These are phyloP conservation scores for Beauveria bassiana DNA, from an alignment of 2,329 filamentous ascomycete genomes.

Conservation along the genomic window DNA sequence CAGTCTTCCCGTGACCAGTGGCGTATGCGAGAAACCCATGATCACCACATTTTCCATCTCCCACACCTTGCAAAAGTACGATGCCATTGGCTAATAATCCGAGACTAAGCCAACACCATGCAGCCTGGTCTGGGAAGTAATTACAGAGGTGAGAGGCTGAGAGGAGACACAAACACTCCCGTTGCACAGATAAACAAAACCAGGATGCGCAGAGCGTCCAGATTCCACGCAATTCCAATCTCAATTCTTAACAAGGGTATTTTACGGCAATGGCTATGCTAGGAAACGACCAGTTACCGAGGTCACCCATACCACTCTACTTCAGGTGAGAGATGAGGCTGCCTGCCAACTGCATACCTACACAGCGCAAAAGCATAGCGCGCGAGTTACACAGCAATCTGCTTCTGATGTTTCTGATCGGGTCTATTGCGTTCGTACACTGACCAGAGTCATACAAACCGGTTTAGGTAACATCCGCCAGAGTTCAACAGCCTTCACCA, in stretches of 20 bases:
- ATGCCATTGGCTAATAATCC: background rate
- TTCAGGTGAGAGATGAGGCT: no score
- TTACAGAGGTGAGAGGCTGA: background rate
- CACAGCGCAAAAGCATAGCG: background rate
- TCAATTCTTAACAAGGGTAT: no score
- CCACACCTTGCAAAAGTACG: background rate
- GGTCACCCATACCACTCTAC: no score
- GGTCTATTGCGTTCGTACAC: background rate
- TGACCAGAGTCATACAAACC: background rate
- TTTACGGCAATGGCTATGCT: no score
- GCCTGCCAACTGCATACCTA: background rate
- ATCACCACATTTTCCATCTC: background rate
- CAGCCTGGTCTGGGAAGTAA: background rate
- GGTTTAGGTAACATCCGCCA: background rate
- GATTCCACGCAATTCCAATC: background rate
- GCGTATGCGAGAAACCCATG: background rate
- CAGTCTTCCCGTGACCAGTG: constrained; percentile 1
- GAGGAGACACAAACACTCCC: background rate
- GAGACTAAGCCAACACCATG: background rate
- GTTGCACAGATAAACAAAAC: background rate
- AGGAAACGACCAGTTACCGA: no score
- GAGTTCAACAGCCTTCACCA: background rate
- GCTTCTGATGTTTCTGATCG: background rate
- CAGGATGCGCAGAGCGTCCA: background rate
- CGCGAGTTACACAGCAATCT: background rate